Evolutionary conservation across 2,329 filamentous ascomycete genomes (phyloP).

Genomic region (Stagonosporopsis vannaccii): DNA sequence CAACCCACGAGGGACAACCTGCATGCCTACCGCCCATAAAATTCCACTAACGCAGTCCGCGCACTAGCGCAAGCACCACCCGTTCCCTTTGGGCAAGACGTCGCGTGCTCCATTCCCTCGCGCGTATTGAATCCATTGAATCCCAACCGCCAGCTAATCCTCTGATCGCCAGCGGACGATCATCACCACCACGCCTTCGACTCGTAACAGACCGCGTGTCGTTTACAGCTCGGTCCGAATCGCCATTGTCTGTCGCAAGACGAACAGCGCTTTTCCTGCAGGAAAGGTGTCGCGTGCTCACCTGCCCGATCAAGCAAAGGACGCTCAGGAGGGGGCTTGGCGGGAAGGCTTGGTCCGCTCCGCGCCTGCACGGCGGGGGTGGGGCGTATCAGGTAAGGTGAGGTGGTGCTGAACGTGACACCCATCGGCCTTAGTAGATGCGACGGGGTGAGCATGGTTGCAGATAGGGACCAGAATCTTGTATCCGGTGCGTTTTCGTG

Average conservation of each 20-base stretch:
- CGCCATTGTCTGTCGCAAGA: background rate
- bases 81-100: background rate
- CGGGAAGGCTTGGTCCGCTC: slow-evolving; percentile 1
- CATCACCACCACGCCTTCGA: background rate
- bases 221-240: background rate
- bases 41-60: background rate
- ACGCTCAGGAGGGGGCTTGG: background rate
- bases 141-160: background rate
- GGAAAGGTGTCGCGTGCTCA: slow-evolving; percentile 1
- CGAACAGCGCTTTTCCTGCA: background rate
- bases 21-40: background rate
- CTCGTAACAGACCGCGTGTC: background rate
- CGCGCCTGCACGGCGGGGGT: background rate
- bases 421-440: too few relatives aligned
- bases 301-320: background rate
- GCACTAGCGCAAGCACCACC: background rate
- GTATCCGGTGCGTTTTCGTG: background rate
- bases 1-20: background rate
- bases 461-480: too few relatives aligned
- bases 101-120: background rate
- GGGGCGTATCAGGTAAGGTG: background rate
- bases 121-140: background rate
- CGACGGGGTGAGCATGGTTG: too few relatives aligned
- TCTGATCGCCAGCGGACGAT: background rate
- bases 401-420: too few relatives aligned